Evolutionary conservation across 2,329 filamentous ascomycete species (phyloP), one percentile per base, ranked within the genome.

Genomic region (Aurifilum marmelostoma): DNA sequence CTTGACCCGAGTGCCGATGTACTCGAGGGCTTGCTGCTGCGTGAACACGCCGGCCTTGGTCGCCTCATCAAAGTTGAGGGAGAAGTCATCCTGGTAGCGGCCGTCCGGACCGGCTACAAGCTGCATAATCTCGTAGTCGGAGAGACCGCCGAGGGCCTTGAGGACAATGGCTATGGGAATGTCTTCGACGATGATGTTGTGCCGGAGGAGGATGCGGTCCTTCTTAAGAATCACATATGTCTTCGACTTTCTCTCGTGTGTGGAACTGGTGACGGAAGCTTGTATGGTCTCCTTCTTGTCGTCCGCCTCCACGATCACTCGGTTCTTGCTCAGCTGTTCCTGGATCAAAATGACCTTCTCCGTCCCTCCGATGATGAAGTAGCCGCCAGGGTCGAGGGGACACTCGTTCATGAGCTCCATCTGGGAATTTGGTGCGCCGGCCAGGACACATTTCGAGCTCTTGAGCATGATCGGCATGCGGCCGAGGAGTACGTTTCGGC

Each of bases 341-440:
- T 99, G 96, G 18, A 99, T 97, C 58, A 99, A 83, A 76, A 99
- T 99, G 74, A 99, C 96, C 83, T 99, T 99, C 79, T 99, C 96
- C 27, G 97, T 97, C 61, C 96, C 96, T 75, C 95, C 93, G 73
- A 98, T 94, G 76, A 99, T 96, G 76, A 99, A 99, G 79, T 99
- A 99, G 65, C 96, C 96, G 72, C 96, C 96, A 0, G 97, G 96
- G 77, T 99, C 96, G 54, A 99, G 84, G 18, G 96, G 93, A 76
- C 96, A 99, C 81, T 99, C 96, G 76, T 97, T 96, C 85, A 98
- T 91, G 63, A 90, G 82, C 71, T 93, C 93, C 94, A 98, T 97
- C 76, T 97, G 87, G 21, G 89, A 85, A 73, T 97, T 96, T 66
- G 89, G 92, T 75, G 94, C 95, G 69, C 92, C 91, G 70, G 89